These are phyloP conservation scores for Blastobotrys apis DNA, from an alignment of 1,139 yeast species.

Conservation along the genomic window DNA sequence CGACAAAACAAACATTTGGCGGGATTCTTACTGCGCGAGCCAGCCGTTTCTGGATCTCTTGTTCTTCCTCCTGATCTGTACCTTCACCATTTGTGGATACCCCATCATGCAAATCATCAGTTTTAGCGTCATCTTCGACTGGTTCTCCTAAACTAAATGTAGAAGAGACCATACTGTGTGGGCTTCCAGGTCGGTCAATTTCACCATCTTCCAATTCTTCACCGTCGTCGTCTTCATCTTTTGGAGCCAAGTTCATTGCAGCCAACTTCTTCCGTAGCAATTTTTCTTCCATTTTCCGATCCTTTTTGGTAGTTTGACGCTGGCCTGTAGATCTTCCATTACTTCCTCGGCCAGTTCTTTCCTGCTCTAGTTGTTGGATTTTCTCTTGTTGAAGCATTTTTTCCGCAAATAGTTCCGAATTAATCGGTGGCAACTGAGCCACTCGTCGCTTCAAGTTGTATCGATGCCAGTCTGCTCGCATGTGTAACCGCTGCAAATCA, in stretches of 20 bases:
- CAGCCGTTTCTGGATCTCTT: conserved; percentile 32
- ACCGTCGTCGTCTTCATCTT: conserved; percentile 3
- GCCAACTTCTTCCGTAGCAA: conserved; percentile 24
- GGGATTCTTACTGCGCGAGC: conserved; percentile 59
- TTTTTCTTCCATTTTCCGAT: conserved; percentile 36
- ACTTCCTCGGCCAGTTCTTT: conserved; percentile 44
- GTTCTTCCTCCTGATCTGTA: conserved; percentile 30
- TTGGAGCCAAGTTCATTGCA: conserved; percentile 7
- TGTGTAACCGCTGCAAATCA: conserved; percentile 79
- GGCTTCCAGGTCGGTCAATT: conserved; percentile 21
- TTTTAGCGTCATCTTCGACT: conserved; percentile 15
- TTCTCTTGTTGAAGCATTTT: conserved; percentile 49
- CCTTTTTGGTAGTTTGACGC: conserved; percentile 38
- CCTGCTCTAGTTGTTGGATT: conserved; percentile 36
- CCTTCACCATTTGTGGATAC: conserved; percentile 8
- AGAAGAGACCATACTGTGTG: conserved; percentile 50
- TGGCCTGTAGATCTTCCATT: conserved; percentile 28
- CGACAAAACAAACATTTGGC: conserved; percentile 71
- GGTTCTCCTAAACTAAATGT: conserved; percentile 65
- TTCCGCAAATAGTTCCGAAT: conserved; percentile 77
- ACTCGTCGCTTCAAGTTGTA: conserved; percentile 90
- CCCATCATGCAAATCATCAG: conserved; percentile 10
- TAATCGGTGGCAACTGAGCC: conserved; percentile 74
- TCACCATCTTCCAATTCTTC: not conserved
- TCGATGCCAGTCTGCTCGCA: conserved; percentile 96